These are phyloP conservation scores for Firmiana major DNA, from an alignment of 345 rosid species.

Conservation along the genomic window DNA sequence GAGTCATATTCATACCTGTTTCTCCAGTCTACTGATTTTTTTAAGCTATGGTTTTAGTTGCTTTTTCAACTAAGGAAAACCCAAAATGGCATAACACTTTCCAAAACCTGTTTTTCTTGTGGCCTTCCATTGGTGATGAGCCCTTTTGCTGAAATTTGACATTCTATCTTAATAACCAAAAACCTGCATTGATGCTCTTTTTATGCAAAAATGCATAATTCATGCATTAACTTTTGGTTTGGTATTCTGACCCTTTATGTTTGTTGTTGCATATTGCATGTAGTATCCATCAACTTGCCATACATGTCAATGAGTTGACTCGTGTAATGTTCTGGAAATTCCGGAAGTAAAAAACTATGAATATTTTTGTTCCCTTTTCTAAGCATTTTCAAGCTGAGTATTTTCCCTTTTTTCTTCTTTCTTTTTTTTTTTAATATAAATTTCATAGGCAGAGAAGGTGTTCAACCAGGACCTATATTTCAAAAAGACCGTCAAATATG, in stretches of 20 bases:
- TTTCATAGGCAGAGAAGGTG: slow-evolving; percentile 86
- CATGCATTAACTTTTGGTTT: no score
- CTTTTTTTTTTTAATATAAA: no score
- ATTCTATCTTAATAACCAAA: background rate
- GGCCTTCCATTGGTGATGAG: background rate
- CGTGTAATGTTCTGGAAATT: background rate
- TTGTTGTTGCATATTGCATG: background rate
- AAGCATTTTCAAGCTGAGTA: background rate
- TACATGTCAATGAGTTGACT: background rate
- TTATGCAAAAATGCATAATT: background rate
- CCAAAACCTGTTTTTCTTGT: background rate
- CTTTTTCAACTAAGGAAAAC: background rate
- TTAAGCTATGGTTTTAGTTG: background rate
- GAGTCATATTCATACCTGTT: background rate
- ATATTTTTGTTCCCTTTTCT: background rate
- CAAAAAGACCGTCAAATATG: slow-evolving; percentile 88
- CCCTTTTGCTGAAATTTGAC: background rate
- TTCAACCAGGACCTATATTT: slow-evolving; percentile 90
- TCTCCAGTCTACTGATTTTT: background rate
- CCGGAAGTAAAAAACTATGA: background rate
- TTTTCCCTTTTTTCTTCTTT: background rate
- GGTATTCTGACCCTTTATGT: background rate
- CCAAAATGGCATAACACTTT: background rate
- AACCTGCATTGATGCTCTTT: background rate
- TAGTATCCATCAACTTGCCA: background rate